These are phyloP conservation scores for Boletus insuetus DNA, from an alignment of 768 basidiomycete species.

Conservation along the genomic window DNA sequence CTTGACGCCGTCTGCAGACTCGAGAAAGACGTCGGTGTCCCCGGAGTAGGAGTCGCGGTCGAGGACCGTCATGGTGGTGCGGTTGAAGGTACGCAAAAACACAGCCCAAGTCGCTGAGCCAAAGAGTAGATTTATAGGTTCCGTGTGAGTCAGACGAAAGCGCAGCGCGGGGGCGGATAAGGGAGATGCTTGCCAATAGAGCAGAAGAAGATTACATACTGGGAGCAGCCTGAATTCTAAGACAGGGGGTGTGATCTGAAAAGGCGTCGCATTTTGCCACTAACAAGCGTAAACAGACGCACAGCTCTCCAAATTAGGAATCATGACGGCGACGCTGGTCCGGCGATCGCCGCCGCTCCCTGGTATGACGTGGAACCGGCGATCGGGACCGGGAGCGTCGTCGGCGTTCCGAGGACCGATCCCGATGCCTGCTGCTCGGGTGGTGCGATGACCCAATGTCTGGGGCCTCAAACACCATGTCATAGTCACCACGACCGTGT, in stretches of 20 bases:
- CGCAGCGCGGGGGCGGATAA: too few species aligned
- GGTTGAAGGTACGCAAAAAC: not conserved
- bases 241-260: conserved; percentile 6
- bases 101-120: not conserved
- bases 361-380: conserved; percentile 26
- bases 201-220: conserved; percentile 13
- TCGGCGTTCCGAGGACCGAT: conserved; percentile 29
- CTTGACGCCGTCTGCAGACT: conserved; percentile 42
- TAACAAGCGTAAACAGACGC: conserved; percentile 25
- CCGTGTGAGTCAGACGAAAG: conserved; percentile 5
- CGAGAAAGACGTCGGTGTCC: conserved; percentile 54
- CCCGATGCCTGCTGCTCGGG: conserved; percentile 49
- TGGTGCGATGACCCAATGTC: conserved; percentile 33
- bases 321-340: conserved; percentile 33
- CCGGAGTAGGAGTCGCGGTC: conserved; percentile 40
- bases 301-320: conserved; percentile 5
- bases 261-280: conserved; percentile 6
- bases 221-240: conserved; percentile 15
- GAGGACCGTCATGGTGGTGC: conserved; percentile 25
- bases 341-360: conserved; percentile 34
- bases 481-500: conserved; percentile 45
- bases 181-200: not conserved
- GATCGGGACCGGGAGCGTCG: conserved; percentile 26
- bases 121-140: conserved; percentile 20
- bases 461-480: conserved; percentile 86